Evolutionary conservation across 768 basidiomycete genomes (phyloP).

Genomic region (Boletales sp.): DNA sequence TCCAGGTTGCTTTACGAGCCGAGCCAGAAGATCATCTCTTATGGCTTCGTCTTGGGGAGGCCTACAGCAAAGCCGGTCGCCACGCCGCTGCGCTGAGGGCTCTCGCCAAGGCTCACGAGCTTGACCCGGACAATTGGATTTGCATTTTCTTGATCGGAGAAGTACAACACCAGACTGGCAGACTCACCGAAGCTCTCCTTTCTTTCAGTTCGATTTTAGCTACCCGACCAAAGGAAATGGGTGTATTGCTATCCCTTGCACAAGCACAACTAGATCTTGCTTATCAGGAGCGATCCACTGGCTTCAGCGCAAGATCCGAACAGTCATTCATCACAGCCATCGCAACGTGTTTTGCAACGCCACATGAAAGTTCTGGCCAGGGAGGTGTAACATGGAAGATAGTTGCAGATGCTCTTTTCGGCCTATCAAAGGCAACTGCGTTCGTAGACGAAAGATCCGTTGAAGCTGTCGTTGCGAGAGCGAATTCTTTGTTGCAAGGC

Average conservation of each 20-base stretch:
- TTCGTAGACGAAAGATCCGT: conserved; percentile 46
- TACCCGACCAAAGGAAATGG: conserved; percentile 61
- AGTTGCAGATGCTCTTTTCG: conserved; percentile 70
- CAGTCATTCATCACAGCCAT: conserved; percentile 66
- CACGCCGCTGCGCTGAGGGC: conserved; percentile 89
- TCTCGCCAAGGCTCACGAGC: conserved; percentile 66
- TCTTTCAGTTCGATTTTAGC: conserved; percentile 57
- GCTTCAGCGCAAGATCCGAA: conserved; percentile 74
- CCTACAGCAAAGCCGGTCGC: conserved; percentile 84
- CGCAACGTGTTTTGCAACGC: conserved; percentile 42
- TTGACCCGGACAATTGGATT: conserved; percentile 79
- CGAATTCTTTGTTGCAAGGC: conserved; percentile 38
- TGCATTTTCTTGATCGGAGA: conserved; percentile 81
- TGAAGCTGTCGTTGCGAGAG: conserved; percentile 29
- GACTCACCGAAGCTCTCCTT: conserved; percentile 69
- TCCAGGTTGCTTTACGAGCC: conserved; percentile 82
- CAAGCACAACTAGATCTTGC: conserved; percentile 74
- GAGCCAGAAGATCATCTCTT: conserved; percentile 70
- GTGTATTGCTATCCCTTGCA: conserved; percentile 66
- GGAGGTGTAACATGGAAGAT: conserved; percentile 80
- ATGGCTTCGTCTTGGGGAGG: conserved; percentile 93
- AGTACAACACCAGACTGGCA: conserved; percentile 73
- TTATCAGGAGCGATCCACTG: conserved; percentile 55
- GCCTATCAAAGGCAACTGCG: conserved; percentile 51
- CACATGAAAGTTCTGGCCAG: conserved; percentile 57